phyloP scores from a whole-genome alignment of 1,284 basidiomycete genomes.

The Cutaneotrichosporon cyanovorans region DNA sequence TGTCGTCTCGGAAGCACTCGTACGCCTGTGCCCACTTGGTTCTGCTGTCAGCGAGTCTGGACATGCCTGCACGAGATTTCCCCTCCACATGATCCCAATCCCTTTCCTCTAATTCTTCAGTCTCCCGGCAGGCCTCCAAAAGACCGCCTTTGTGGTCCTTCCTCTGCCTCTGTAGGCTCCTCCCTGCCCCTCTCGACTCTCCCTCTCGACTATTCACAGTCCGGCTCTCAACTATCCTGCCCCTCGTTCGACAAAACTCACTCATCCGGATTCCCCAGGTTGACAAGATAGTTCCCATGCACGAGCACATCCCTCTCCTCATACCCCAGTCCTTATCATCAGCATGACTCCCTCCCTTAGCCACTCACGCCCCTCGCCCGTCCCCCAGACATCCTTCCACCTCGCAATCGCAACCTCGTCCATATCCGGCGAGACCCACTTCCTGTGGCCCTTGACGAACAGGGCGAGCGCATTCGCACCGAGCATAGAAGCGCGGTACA shows the following conservation, averaged over 20 bases:
- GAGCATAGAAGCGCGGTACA: conserved; percentile 63
- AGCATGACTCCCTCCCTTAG: not conserved
- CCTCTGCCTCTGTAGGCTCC: too few species aligned
- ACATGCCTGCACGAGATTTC: too few species aligned
- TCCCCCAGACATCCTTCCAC: conserved; percentile 48
- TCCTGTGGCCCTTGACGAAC: conserved; percentile 74
- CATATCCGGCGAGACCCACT: conserved; percentile 63
- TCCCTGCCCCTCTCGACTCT: too few species aligned
- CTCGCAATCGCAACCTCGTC: conserved; percentile 49
- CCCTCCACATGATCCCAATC: too few species aligned
- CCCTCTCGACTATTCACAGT: too few species aligned
- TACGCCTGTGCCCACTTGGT: conserved; percentile 70
- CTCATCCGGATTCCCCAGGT: conserved; percentile 72
- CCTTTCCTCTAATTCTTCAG: not conserved
- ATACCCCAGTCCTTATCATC: conserved; percentile 52
- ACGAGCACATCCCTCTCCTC: conserved; percentile 58
- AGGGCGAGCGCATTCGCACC: conserved; percentile 74
- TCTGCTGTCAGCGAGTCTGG: conserved; percentile 38
- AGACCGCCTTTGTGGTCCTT: too few species aligned
- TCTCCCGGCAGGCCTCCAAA: too few species aligned
- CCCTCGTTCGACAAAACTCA: too few species aligned
- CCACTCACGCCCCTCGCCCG: conserved; percentile 35
- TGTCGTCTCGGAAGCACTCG: conserved; percentile 72
- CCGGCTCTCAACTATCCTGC: too few species aligned
- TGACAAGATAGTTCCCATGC: conserved; percentile 78